phyloP scores from a whole-genome alignment of 2,329 filamentous ascomycete species.

The Clonostachys byssicola region DNA sequence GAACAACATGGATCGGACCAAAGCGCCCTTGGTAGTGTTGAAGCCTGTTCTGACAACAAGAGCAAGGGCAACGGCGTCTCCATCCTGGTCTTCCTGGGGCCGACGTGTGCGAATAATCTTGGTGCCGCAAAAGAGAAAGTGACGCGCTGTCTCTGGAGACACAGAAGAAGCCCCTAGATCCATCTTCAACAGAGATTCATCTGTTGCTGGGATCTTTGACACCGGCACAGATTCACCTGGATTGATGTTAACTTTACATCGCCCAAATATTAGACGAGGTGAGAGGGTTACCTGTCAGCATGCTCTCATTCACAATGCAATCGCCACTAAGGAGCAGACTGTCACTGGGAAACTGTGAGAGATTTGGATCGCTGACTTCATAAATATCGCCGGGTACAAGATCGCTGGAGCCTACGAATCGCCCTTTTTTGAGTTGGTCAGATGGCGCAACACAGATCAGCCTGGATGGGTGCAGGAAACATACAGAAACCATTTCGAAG shows the following conservation, averaged over 20 bases:
- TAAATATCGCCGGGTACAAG: constrained; percentile 95
- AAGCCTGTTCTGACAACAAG: constrained; percentile 94
- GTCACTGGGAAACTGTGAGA: constrained; percentile 87
- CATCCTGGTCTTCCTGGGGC: constrained; percentile 79
- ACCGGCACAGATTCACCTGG: constrained; percentile 89
- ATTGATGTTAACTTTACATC: no score
- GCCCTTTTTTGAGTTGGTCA: background rate
- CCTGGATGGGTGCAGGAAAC: no score
- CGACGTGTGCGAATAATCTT: constrained; percentile 89
- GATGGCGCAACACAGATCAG: background rate
- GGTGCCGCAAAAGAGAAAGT: constrained; percentile 92
- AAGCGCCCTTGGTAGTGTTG: constrained; percentile 92
- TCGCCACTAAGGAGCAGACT: constrained; percentile 88
- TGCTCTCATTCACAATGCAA: constrained; percentile 98
- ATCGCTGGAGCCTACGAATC: constrained; percentile 80
- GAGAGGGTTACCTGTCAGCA: constrained; percentile 50
- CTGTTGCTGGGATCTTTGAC: constrained; percentile 80
- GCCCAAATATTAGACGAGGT: no score
- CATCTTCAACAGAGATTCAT: constrained; percentile 72
- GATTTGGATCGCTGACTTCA: constrained; percentile 88
- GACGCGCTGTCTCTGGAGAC: constrained; percentile 75
- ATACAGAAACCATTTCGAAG: constrained; percentile 81
- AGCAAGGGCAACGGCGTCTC: constrained; percentile 86
- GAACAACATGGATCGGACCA: constrained; percentile 97
- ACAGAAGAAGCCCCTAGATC: constrained; percentile 79